Evolutionary conservation across 805 yeast genomes (phyloP).

Genomic region (Danielia oregonensis): DNA sequence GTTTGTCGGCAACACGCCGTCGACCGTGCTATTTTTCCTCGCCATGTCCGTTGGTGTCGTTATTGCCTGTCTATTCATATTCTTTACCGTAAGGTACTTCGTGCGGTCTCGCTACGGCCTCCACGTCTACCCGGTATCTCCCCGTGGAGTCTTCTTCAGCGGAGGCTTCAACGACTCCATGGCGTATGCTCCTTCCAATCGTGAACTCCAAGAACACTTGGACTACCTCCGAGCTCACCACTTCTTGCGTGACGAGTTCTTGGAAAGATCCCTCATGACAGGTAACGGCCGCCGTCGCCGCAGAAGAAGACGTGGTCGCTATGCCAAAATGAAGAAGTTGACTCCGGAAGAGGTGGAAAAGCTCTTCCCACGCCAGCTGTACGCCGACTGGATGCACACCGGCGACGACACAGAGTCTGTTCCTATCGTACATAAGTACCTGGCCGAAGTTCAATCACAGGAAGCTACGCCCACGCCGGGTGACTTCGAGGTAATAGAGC

Average conservation of each 20-base stretch:
- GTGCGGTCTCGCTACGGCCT: slow-evolving; percentile 56
- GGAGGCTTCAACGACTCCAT: slow-evolving; percentile 7
- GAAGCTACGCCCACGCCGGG: no score
- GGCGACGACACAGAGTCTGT: slow-evolving; percentile 44
- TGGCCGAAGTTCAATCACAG: no score
- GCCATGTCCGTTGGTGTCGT: slow-evolving; percentile 61
- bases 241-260: slow-evolving; percentile 27
- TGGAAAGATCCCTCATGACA: slow-evolving; percentile 23
- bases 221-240: slow-evolving; percentile 32
- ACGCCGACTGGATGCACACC: slow-evolving; percentile 57
- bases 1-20: slow-evolving; percentile 49
- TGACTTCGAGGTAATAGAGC: slow-evolving; percentile 4
- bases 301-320: slow-evolving; percentile 38
- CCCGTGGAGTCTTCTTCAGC: slow-evolving; percentile 20
- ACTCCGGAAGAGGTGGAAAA: slow-evolving; percentile 56
- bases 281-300: slow-evolving; percentile 26
- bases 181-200: slow-evolving; percentile 14
- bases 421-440: no score
- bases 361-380: slow-evolving; percentile 56
- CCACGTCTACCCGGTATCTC: slow-evolving; percentile 37
- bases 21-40: slow-evolving; percentile 60
- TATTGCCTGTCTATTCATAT: slow-evolving; percentile 52
- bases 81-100: slow-evolving; percentile 59
- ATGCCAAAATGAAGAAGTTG: slow-evolving; percentile 46
- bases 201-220: slow-evolving; percentile 33